phyloP scores from a whole-genome alignment of 805 yeast species.

The Komagataella mondaviorum region DNA sequence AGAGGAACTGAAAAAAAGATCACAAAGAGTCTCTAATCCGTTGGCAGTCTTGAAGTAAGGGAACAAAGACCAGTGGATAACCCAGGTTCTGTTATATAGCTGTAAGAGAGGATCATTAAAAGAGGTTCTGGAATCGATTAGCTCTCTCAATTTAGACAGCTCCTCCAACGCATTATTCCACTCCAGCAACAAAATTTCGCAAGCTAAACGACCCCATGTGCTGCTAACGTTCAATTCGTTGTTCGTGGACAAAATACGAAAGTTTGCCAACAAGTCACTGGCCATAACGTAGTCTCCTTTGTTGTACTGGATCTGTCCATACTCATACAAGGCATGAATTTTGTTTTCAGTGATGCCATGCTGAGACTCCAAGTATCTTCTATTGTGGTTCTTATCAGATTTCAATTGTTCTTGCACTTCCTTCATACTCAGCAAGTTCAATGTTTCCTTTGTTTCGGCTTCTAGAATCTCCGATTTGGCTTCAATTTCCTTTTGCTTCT shows the following conservation, averaged over 20 bases:
- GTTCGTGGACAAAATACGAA: constrained; percentile 40
- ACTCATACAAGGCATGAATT: constrained; percentile 37
- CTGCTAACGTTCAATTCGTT: constrained; percentile 36
- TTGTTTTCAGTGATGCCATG: constrained; percentile 33
- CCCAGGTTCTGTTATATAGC: constrained; percentile 52
- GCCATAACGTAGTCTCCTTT: constrained; percentile 51
- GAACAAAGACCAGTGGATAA: constrained; percentile 58
- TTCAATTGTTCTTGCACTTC: constrained; percentile 38
- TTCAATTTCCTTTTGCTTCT: constrained; percentile 25
- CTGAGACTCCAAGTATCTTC: constrained; percentile 27
- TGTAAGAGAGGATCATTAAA: constrained; percentile 36
- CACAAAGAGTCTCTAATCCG: constrained; percentile 40
- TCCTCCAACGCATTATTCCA: constrained; percentile 42
- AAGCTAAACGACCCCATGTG: constrained; percentile 60
- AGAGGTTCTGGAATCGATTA: constrained; percentile 40
- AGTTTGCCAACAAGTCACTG: constrained; percentile 42
- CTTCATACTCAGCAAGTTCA: constrained; percentile 29
- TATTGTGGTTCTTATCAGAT: constrained; percentile 42
- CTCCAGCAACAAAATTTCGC: constrained; percentile 38
- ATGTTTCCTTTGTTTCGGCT: constrained; percentile 28
- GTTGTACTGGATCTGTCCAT: constrained; percentile 50
- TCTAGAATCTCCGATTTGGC: constrained; percentile 23
- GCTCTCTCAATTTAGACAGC: constrained; percentile 38
- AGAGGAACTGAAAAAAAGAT: constrained; percentile 43
- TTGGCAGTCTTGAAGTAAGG: constrained; percentile 41